phyloP scores from a whole-genome alignment of 805 yeast species.

The Blastobotrys muscicola region DNA sequence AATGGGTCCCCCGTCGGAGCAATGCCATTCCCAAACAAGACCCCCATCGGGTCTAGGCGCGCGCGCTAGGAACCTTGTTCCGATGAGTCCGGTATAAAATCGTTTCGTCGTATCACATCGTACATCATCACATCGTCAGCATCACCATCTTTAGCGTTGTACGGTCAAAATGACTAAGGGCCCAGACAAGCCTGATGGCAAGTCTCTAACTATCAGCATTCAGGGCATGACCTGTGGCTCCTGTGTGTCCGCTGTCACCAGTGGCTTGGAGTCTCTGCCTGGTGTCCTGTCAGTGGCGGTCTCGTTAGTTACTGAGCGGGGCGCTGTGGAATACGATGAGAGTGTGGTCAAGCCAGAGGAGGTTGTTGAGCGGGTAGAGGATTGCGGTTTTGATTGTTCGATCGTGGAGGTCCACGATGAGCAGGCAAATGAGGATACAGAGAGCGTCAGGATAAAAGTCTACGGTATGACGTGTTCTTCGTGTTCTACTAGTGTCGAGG shows the following conservation, averaged over 20 bases:
- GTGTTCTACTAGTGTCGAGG: constrained; percentile 42
- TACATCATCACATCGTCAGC: too few species aligned
- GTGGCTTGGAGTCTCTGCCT: constrained; percentile 37
- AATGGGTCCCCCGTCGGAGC: too few species aligned
- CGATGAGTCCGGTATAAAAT: too few species aligned
- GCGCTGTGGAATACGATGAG: constrained; percentile 42
- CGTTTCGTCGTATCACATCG: too few species aligned
- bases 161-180: too few species aligned
- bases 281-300: constrained; percentile 52
- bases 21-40: too few species aligned
- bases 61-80: too few species aligned
- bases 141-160: too few species aligned
- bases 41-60: too few species aligned
- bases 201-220: constrained; percentile 24
- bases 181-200: too few species aligned
- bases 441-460: constrained; percentile 29
- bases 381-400: constrained; percentile 61
- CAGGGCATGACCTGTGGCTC: constrained; percentile 91
- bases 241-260: constrained; percentile 61
- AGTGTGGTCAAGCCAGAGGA: constrained; percentile 26
- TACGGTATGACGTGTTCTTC: constrained; percentile 56
- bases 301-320: constrained; percentile 70
- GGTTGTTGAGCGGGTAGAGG: constrained; percentile 52
- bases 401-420: constrained; percentile 14
- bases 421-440: constrained; percentile 2